Conservation (phyloP, 345 rosid species). For the Pistacia atlantica region DNA sequence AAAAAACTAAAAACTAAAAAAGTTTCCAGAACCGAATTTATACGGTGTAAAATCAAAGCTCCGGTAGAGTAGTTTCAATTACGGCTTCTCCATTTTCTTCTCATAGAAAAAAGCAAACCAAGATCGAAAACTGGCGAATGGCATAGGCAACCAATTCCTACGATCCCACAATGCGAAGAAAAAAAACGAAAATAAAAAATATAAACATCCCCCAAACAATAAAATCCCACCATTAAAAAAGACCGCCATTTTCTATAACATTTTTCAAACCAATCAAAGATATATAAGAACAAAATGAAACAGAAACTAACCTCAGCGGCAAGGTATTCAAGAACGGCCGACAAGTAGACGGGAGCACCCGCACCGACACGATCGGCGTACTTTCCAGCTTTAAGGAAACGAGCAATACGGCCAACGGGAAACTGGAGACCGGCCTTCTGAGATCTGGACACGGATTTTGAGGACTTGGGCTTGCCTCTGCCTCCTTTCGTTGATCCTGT, state of each 20-base stretch:
- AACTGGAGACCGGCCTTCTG: constrained; percentile 75
- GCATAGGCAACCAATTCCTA: no score
- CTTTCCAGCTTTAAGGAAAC: constrained; percentile 65
- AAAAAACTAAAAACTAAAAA: no score
- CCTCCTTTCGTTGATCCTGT: constrained; percentile 43
- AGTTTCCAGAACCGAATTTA: no score
- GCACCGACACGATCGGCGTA: constrained; percentile 81
- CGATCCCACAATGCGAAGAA: no score
- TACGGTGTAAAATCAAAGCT: no score
- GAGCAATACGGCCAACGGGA: constrained; percentile 77
- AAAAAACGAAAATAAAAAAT: no score
- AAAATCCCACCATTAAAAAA: neutral
- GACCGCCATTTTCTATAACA: neutral
- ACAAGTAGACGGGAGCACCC: constrained; percentile 74
- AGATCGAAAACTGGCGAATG: no score
- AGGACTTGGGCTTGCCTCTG: constrained; percentile 50
- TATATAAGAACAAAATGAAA: neutral
- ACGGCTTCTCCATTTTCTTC: no score
- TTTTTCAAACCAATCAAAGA: neutral
- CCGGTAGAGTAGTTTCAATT: no score
- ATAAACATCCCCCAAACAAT: neutral
- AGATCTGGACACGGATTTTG: constrained; percentile 68
- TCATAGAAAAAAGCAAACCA: no score
- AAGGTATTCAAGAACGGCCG: constrained; percentile 83
- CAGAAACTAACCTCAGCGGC: constrained; percentile 61